Evolutionary conservation across 164 flowering plant genomes (phyloP).

Genomic region (Kingdonia uniflora): DNA sequence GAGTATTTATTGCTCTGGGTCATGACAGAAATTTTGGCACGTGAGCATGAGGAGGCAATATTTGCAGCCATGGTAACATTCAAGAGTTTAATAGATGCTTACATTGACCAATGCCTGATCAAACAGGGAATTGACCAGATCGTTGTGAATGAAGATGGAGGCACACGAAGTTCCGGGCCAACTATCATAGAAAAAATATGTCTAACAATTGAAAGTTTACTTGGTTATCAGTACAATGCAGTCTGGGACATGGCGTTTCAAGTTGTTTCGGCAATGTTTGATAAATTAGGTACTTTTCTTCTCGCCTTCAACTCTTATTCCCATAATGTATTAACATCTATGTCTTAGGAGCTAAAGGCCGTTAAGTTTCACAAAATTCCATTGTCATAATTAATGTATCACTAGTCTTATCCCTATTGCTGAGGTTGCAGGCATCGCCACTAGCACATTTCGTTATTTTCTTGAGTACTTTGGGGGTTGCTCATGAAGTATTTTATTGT

Average conservation of each 20-base stretch:
- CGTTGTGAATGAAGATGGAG: conserved; percentile 16
- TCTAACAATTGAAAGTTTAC: conserved; percentile 66
- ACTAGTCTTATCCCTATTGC: too few relatives aligned
- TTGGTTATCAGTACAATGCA: conserved; percentile 57
- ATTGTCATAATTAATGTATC: too few relatives aligned
- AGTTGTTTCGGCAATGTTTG: conserved; percentile 68
- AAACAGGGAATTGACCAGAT: conserved; percentile 68
- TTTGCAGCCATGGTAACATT: conserved; percentile 59
- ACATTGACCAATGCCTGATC: conserved; percentile 70
- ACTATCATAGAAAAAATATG: conserved; percentile 79
- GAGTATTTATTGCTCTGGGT: background rate
- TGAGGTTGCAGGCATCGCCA: too few relatives aligned
- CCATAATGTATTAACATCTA: background rate
- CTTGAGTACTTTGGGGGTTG: too few relatives aligned
- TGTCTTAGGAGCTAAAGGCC: background rate
- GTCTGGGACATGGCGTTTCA: conserved; percentile 83
- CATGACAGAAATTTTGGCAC: conserved; percentile 64
- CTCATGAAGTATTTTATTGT: too few relatives aligned
- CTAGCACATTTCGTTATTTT: too few relatives aligned
- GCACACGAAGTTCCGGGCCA: conserved; percentile 42
- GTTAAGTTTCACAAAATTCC: background rate
- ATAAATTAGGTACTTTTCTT: conserved; percentile 62
- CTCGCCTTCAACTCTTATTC: background rate
- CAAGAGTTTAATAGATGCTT: conserved; percentile 49
- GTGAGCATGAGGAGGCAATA: conserved; percentile 75